A percentile compares a stretch with the other conserved stretches of the same genome.
phyloP scores from a whole-genome alignment of 139 green algal genomes.

The Picochlorum sp. region DNA sequence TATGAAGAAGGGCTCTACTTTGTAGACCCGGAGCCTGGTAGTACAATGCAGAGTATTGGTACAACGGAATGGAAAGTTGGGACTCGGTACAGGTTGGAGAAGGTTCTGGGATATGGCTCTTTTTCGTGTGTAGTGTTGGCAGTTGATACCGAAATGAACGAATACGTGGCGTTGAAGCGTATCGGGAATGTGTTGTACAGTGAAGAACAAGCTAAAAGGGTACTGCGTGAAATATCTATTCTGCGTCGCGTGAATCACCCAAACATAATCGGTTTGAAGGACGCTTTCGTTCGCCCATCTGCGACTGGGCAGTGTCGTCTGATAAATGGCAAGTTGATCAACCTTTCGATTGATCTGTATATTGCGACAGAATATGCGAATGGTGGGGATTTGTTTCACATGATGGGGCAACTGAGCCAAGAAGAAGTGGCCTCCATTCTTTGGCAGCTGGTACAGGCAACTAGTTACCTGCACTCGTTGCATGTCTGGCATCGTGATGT shows the following conservation, averaged over 20 bases:
- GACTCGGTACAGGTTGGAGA: constrained; percentile 43
- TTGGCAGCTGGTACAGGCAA: constrained; percentile 49
- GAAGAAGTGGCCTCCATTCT: constrained; percentile 51
- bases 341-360: constrained; percentile 69
- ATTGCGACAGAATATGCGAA: constrained; percentile 65
- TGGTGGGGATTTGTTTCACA: constrained; percentile 48
- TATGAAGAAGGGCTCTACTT: constrained; percentile 25
- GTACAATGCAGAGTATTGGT: constrained; percentile 18
- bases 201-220: constrained; percentile 64
- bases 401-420: constrained; percentile 28
- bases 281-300: constrained; percentile 56
- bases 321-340: constrained; percentile 49
- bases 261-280: constrained; percentile 62
- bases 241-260: constrained; percentile 63
- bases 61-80: constrained; percentile 35
- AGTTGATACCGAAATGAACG: constrained; percentile 32
- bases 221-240: constrained; percentile 86
- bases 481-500: constrained; percentile 82
- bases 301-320: constrained; percentile 36
- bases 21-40: constrained; percentile 16
- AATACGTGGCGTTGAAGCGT: constrained; percentile 71
- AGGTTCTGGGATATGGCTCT: constrained; percentile 53
- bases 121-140: constrained; percentile 65
- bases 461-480: constrained; percentile 67
- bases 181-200: constrained; percentile 67